Conservation (phyloP, 257 asterid species). For the Pogostemon cablin region DNA sequence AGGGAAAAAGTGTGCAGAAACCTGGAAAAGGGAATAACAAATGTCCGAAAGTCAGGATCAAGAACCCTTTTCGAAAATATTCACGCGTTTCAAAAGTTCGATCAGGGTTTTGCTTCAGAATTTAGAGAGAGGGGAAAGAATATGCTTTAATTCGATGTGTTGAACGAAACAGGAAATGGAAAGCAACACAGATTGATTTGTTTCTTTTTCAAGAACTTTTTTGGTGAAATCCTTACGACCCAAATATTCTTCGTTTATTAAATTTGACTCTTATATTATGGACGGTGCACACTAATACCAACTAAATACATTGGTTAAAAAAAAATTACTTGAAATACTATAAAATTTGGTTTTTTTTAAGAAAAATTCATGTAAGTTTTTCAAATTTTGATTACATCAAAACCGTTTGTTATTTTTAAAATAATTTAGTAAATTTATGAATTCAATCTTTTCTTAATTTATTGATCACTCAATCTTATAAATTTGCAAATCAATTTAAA, state of each 20-base stretch:
- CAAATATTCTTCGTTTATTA: slow-evolving; percentile 13
- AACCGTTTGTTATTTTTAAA: no score
- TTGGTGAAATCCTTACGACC: slow-evolving; percentile 15
- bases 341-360: no score
- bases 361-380: no score
- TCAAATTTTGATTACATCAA: no score
- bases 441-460: no score
- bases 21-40: slow-evolving; percentile 35
- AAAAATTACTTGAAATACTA: no score
- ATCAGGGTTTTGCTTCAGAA: slow-evolving; percentile 34
- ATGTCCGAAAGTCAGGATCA: slow-evolving; percentile 36
- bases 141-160: slow-evolving; percentile 41
- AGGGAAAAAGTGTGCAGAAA: slow-evolving; percentile 24
- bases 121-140: slow-evolving; percentile 44
- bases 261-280: slow-evolving; percentile 20
- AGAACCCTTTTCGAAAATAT: slow-evolving; percentile 25
- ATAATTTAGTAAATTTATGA: no score
- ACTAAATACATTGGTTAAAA: no score
- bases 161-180: slow-evolving; percentile 34
- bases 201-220: slow-evolving; percentile 1
- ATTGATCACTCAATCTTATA: no score
- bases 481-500: no score
- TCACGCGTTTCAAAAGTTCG: slow-evolving; percentile 25
- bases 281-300: neutral
- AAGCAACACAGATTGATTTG: slow-evolving; percentile 26